A percentile compares a stretch with the other conserved stretches of the same genome.
Evolutionary conservation across 2,329 filamentous ascomycete genomes (phyloP).

Genomic region (Ophiosphaerella narmari): DNA sequence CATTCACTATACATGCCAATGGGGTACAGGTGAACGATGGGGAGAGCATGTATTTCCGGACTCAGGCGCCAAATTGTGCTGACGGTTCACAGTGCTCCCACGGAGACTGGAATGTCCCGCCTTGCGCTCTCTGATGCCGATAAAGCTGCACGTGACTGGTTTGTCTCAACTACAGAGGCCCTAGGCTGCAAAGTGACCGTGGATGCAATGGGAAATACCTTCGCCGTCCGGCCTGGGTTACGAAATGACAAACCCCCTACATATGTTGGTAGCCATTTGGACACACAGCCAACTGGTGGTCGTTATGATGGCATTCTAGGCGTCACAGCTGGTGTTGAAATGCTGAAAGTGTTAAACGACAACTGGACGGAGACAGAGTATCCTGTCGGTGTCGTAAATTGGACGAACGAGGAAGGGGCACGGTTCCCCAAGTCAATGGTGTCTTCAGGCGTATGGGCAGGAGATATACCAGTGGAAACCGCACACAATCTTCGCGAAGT

Average conservation of each 20-base stretch:
- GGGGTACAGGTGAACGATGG: slow-evolving; percentile 69
- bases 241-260: slow-evolving; percentile 63
- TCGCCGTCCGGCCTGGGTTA: slow-evolving; percentile 70
- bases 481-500: slow-evolving; percentile 68
- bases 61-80: background rate
- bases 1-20: slow-evolving; percentile 69
- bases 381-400: slow-evolving; percentile 75
- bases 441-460: slow-evolving; percentile 77
- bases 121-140: slow-evolving; percentile 73
- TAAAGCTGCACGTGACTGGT: slow-evolving; percentile 75
- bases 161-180: slow-evolving; percentile 64
- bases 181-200: slow-evolving; percentile 70
- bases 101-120: slow-evolving; percentile 77
- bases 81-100: slow-evolving; percentile 50
- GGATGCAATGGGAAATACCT: slow-evolving; percentile 81
- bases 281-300: slow-evolving; percentile 63
- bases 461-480: slow-evolving; percentile 63
- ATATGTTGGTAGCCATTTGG: slow-evolving; percentile 70
- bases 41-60: slow-evolving; percentile 57
- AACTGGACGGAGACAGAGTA: slow-evolving; percentile 70
- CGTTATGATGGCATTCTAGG: slow-evolving; percentile 80
- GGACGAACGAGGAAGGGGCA: slow-evolving; percentile 84
- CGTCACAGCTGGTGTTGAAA: slow-evolving; percentile 73
- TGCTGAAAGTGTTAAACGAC: slow-evolving; percentile 70
- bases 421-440: slow-evolving; percentile 78